phyloP scores from a whole-genome alignment of 1,284 basidiomycete genomes.

The Earliella scabrosa region DNA sequence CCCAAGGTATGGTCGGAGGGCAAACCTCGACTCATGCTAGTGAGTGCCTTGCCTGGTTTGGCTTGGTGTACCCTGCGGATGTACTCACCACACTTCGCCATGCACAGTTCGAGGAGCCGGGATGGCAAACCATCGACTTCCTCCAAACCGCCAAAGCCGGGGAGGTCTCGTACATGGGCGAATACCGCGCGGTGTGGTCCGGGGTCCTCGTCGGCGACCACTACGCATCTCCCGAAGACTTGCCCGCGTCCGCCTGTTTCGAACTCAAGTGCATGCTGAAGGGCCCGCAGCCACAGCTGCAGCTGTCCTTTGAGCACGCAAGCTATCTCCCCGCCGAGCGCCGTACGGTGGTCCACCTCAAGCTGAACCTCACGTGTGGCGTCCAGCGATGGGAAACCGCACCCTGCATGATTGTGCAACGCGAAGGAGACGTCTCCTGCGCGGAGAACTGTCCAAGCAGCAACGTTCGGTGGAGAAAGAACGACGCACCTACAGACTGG shows the following conservation, averaged over 20 bases:
- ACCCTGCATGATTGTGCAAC: neutral
- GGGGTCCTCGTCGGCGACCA: neutral
- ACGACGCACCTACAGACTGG: neutral
- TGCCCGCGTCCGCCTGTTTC: neutral
- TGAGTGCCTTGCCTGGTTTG: too few relatives aligned
- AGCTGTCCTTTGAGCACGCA: neutral
- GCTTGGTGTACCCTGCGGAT: neutral
- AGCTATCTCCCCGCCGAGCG: neutral
- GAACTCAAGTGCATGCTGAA: neutral
- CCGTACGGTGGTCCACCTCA: neutral
- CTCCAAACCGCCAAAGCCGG: neutral
- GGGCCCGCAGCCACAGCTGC: neutral
- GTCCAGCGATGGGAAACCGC: neutral
- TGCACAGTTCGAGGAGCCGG: neutral
- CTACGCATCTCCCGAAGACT: neutral
- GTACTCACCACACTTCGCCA: neutral
- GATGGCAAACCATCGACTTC: conserved; percentile 1
- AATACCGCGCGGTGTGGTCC: conserved; percentile 1
- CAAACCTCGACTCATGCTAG: neutral
- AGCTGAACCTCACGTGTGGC: neutral
- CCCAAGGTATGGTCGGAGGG: neutral
- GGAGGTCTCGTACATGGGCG: neutral
- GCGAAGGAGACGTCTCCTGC: neutral
- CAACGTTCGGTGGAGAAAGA: neutral
- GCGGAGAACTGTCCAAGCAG: neutral